Base-by-base conservation (phyloP, 495 filamentous ascomycete species). In the Elaphomyces granulatus region DNA sequence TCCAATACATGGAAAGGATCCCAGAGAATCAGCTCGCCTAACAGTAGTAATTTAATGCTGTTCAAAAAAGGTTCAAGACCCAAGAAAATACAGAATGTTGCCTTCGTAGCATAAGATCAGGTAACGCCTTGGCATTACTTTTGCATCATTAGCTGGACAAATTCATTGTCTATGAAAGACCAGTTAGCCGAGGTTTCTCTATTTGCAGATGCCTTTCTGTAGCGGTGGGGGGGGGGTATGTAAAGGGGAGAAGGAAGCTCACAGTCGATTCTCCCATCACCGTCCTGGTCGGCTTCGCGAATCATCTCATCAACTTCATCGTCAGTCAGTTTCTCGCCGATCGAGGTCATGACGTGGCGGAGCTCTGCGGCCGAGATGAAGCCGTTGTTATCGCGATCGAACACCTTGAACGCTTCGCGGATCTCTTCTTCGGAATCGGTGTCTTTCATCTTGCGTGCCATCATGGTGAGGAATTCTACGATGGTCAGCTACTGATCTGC, bases 271-370 rank as follows among this genome's bases (percentile, higher is more conserved):
- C 81, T 72, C 45, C 87, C 90, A 64, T 98, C 90, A 48, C 90
- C 90, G 61, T 98, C 88, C 72, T 96, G 92, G 61, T 98, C 90
- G 49, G 90, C 92, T 70, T 98, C 90, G 48, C 90, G 77, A 63
- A 98, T 98, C 90, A 98, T 96, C 78, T 96, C 90, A 55, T 98
- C 92, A 41, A 98, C 90, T 70, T 98, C 92, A 54, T 98, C 90
- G 57, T 98, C 92, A 39, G 92, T 96, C 61, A 98, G 73, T 71
- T 95, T 96, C 79, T 98, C 90, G 41, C 90, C 90, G 53, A 98
- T 98, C 37, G 87, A 94, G 37, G 90, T 96, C 90, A 98, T 98
- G 62, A 98, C 90, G 54, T 96, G 90, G 55, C 90, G 87, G 50
- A 98, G 73, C 63, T 98, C 90, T 21, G 87, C 87, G 47, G 92